Conservation (phyloP, 257 asterid species). For the Cordia subcordata region DNA sequence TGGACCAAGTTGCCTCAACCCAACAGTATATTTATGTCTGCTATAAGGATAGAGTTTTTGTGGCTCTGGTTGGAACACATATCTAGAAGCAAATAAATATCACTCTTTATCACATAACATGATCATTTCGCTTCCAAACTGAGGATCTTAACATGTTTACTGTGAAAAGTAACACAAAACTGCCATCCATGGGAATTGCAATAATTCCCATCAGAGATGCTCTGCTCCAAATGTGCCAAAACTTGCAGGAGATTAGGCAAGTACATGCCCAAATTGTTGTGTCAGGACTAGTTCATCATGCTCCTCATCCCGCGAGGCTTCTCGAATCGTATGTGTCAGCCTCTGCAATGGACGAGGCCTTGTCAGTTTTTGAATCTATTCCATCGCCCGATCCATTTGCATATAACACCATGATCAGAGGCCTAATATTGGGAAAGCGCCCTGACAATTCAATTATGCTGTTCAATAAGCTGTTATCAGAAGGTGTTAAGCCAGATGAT, state of each 20-base stretch:
- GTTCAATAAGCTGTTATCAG: slow-evolving; percentile 9
- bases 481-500: slow-evolving; percentile 17
- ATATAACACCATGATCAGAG: slow-evolving; percentile 27
- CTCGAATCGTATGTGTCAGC: slow-evolving; percentile 21
- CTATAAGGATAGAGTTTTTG: slow-evolving; percentile 1
- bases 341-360: slow-evolving; percentile 11
- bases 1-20: no score
- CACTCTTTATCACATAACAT: neutral
- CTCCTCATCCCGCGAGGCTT: slow-evolving; percentile 18
- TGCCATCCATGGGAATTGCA: neutral
- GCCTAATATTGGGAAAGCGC: slow-evolving; percentile 15
- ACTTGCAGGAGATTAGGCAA: slow-evolving; percentile 16
- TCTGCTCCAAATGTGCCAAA: slow-evolving; percentile 21
- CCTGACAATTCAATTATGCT: slow-evolving; percentile 8
- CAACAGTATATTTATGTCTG: neutral
- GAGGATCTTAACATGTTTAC: slow-evolving; percentile 13
- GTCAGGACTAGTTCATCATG: slow-evolving; percentile 20
- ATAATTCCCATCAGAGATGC: neutral
- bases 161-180: slow-evolving; percentile 1
- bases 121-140: neutral
- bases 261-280: slow-evolving; percentile 25
- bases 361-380: slow-evolving; percentile 15
- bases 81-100: neutral
- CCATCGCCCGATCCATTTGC: slow-evolving; percentile 21
- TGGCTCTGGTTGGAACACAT: neutral